phyloP scores from a whole-genome alignment of 805 yeast species.

The Zygotorulaspora chibaensis region DNA sequence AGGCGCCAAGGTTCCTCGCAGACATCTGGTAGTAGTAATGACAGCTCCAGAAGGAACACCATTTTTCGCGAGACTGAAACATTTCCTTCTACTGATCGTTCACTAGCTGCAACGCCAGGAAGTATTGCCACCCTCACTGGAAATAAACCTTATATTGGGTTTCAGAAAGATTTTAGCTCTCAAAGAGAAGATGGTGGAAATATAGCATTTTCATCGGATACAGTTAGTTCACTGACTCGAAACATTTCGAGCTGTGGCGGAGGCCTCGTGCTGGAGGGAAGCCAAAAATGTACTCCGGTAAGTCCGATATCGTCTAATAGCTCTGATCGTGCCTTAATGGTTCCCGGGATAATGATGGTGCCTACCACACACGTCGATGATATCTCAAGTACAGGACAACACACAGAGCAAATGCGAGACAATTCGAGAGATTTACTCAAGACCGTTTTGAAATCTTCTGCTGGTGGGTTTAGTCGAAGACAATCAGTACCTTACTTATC shows the following conservation, averaged over 20 bases:
- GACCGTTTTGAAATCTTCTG: constrained; percentile 15
- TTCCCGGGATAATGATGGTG: constrained; percentile 5
- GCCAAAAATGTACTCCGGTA: not conserved
- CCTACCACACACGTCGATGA: constrained; percentile 20
- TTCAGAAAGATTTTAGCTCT: not conserved
- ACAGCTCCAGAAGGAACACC: constrained; percentile 14
- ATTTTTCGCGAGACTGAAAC: constrained; percentile 3
- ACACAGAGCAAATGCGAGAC: constrained; percentile 12
- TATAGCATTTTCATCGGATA: not conserved
- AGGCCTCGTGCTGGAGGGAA: not conserved
- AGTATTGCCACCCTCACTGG: constrained; percentile 2
- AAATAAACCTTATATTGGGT: not conserved
- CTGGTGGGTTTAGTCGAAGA: constrained; percentile 16
- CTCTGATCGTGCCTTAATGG: constrained; percentile 4
- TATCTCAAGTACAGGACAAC: constrained; percentile 12
- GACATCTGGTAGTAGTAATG: constrained; percentile 10
- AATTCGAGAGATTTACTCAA: constrained; percentile 17
- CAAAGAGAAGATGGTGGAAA: constrained; percentile 1
- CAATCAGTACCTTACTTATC: constrained; percentile 11
- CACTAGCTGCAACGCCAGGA: constrained; percentile 1
- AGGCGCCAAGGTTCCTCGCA: constrained; percentile 19
- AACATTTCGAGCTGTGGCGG: not conserved
- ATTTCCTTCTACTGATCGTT: constrained; percentile 1
- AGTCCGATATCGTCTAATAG: not conserved
- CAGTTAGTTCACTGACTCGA: not conserved